These are phyloP conservation scores for Lolium multiflorum DNA, from an alignment of 176 grass and related monocot genomes.

Conservation along the genomic window DNA sequence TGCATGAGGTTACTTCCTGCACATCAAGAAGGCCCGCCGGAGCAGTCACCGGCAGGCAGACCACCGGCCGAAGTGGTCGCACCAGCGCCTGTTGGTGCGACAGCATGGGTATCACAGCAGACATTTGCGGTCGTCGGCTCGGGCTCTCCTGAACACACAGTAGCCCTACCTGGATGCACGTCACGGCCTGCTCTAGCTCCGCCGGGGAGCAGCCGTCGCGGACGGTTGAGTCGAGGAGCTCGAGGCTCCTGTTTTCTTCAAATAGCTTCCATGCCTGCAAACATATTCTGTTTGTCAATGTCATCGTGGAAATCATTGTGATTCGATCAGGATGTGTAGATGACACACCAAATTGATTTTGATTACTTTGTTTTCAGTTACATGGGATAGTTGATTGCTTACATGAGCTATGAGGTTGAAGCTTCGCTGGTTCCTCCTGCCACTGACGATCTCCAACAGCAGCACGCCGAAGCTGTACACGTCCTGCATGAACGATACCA, in stretches of 20 bases:
- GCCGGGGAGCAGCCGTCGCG: not conserved
- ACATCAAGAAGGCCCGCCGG: not conserved
- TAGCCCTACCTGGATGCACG: slow-evolving; percentile 44
- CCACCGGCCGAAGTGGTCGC: slow-evolving; percentile 35
- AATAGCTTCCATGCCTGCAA: slow-evolving; percentile 47
- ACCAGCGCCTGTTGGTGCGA: slow-evolving; percentile 1
- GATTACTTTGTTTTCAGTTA: not conserved
- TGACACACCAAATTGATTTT: not conserved
- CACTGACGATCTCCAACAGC: slow-evolving; percentile 68
- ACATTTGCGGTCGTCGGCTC: slow-evolving; percentile 31
- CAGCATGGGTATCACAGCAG: slow-evolving; percentile 42
- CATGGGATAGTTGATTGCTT: not conserved
- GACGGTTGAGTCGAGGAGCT: slow-evolving; percentile 28
- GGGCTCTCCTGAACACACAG: slow-evolving; percentile 57
- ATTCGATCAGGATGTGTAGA: not conserved
- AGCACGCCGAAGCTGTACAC: slow-evolving; percentile 86
- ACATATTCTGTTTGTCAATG: not conserved
- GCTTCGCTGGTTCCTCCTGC: slow-evolving; percentile 24
- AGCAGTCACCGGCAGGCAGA: not conserved
- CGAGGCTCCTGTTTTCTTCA: slow-evolving; percentile 33
- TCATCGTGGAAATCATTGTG: not conserved
- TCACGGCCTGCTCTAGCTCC: slow-evolving; percentile 28
- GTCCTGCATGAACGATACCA: slow-evolving; percentile 59
- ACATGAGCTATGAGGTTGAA: slow-evolving; percentile 51
- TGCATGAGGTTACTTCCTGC: not conserved